A percentile compares a stretch with the other conserved stretches of the same genome.
These are phyloP conservation scores for Trichosporon sp. DNA, from an alignment of 1,284 basidiomycete species.

Conservation along the genomic window DNA sequence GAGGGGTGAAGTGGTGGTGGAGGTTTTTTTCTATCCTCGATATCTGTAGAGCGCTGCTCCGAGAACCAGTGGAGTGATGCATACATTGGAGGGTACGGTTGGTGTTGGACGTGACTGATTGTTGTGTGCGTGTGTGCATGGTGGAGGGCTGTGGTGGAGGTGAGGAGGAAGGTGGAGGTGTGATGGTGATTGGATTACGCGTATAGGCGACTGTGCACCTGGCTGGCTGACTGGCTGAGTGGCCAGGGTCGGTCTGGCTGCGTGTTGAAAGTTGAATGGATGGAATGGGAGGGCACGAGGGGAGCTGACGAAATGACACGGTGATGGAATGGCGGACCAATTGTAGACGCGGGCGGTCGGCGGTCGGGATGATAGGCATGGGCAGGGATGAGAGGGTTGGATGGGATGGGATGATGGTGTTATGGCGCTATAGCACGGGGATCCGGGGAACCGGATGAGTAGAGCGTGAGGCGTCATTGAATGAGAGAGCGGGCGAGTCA, in stretches of 20 bases:
- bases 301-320: neutral
- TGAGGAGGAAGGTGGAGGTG: neutral
- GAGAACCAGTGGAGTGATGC: constrained; percentile 15
- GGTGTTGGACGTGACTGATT: too few relatives aligned
- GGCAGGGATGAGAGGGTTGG: too few relatives aligned
- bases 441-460: neutral
- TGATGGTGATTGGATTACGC: neutral
- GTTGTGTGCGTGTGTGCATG: neutral
- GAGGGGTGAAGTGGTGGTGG: constrained; percentile 3
- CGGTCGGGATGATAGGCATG: too few relatives aligned
- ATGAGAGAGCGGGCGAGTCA: neutral
- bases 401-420: neutral
- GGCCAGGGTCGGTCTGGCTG: neutral
- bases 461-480: too few relatives aligned
- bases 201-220: too few relatives aligned
- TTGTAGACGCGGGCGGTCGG: neutral
- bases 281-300: neutral
- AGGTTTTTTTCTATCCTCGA: neutral
- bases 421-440: neutral
- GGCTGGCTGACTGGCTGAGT: too few relatives aligned
- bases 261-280: too few relatives aligned
- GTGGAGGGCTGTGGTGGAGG: neutral
- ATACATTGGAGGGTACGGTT: neutral
- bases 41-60: constrained; percentile 8
- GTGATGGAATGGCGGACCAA: neutral